Conservation (phyloP, 768 basidiomycete species). For the Trametes meyenii region DNA sequence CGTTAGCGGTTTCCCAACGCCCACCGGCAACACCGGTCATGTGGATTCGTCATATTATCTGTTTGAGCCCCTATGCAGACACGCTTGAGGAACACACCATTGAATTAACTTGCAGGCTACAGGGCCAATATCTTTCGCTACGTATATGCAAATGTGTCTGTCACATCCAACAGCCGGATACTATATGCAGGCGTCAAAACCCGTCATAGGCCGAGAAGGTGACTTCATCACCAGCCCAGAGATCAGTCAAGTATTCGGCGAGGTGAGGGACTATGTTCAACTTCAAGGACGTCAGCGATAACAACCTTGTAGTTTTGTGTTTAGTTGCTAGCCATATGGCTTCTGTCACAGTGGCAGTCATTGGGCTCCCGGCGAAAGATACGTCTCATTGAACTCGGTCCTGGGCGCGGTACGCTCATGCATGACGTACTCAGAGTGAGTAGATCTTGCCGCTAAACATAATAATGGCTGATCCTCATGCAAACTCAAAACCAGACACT, state of each 20-base stretch:
- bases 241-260: constrained; percentile 94
- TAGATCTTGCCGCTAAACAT: too few relatives aligned
- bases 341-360: constrained; percentile 72
- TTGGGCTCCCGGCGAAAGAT: constrained; percentile 52
- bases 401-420: constrained; percentile 92
- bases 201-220: constrained; percentile 83
- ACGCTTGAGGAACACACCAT: not conserved
- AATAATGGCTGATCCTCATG: not conserved
- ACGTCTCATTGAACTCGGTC: constrained; percentile 89
- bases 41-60: too few relatives aligned
- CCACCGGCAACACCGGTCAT: too few relatives aligned
- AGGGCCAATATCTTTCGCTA: constrained; percentile 85
- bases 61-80: not conserved
- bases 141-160: constrained; percentile 91
- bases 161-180: constrained; percentile 91
- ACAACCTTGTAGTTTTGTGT: constrained; percentile 38
- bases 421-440: constrained; percentile 84
- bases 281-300: constrained; percentile 33
- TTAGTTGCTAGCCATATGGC: constrained; percentile 88
- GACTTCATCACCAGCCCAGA: constrained; percentile 98
- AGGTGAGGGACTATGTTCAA: constrained; percentile 55
- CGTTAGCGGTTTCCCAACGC: too few relatives aligned
- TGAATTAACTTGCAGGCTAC: constrained; percentile 56
- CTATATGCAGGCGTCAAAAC: constrained; percentile 75
- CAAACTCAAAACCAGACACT: constrained; percentile 46